phyloP scores from a whole-genome alignment of 345 rosid genomes.

The Salix exigua region DNA sequence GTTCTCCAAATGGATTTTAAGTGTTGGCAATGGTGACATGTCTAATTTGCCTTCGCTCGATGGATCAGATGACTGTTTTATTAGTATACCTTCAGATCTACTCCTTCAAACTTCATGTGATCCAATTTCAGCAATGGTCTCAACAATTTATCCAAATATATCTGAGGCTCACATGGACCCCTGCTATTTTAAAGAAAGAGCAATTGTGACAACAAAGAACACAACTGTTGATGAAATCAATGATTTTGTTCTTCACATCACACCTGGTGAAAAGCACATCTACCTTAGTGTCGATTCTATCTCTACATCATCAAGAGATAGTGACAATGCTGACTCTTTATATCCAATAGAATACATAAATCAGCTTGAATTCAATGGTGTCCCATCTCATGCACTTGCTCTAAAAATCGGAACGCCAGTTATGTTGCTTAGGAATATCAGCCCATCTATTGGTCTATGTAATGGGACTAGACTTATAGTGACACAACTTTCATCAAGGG shows the following conservation, averaged over 20 bases:
- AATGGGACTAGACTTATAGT: slow-evolving; percentile 4
- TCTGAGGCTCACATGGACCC: no score
- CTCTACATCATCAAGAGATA: background rate
- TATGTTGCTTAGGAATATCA: slow-evolving; percentile 1
- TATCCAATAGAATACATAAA: slow-evolving; percentile 9
- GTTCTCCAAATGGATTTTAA: background rate
- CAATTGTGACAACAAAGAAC: background rate
- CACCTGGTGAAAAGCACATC: no score
- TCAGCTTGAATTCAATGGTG: background rate
- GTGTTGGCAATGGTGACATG: background rate
- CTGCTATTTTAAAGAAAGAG: background rate
- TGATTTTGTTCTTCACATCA: background rate
- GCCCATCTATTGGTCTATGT: background rate
- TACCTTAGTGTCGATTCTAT: background rate
- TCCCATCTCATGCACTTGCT: background rate
- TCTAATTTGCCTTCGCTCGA: background rate
- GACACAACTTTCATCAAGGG: background rate
- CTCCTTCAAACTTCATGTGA: background rate
- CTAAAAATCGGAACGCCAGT: slow-evolving; percentile 2
- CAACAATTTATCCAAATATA: background rate
- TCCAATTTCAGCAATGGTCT: background rate
- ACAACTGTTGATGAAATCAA: background rate
- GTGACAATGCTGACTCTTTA: background rate
- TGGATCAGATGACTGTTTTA: background rate
- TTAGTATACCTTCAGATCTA: background rate